Evolutionary conservation across 2,329 filamentous ascomycete genomes (phyloP), one percentile per base, ranked within the genome.

Genomic region (Penicillium polonicum): DNA sequence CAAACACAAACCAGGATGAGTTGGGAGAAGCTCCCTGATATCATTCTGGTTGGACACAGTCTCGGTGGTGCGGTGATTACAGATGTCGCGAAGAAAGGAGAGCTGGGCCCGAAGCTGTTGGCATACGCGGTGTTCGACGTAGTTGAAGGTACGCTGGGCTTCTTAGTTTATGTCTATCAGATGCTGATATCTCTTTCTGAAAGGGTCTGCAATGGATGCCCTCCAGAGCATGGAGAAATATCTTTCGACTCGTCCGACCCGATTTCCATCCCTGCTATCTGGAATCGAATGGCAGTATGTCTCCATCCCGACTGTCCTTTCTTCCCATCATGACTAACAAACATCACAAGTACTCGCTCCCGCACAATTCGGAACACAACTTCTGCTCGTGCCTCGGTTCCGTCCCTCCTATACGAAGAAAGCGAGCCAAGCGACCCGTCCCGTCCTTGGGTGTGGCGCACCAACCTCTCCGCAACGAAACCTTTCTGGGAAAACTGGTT

Each of bases 401-500:
- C 94, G 0, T 88, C 88, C 2, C 77, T 99, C 13, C 78, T 97
- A 53, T 79, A 77, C 3, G 76, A 82, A 52, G 72, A 82, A 71
- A 57, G 63, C 5, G 52, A 65, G 3, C 66, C 70, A 6, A 55
- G 64, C 10, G 71, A 76, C 55, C 65, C 69, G 21, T 71, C 76
- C 17, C 78, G 82, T 49, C 82, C 84, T 2, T 95, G 90, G 89
- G 82, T 83, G 57, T 99, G 94, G 94, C 83, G 87, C 64, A 97
- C 94, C 3, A 87, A 97, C 70, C 81, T 97, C 27, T 85, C 83
- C 0, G 85, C 85, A 38, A 97, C 94, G 9, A 89, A 95, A 69
- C 86, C 89, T 0, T 97, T 92, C 74, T 99, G 93, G 93, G 88
- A 94, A 73, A 89, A 86, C 63, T 99, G 93, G 93, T 97, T 97